Evolutionary conservation across 257 asterid genomes (phyloP), one percentile per base, ranked within the genome.

Genomic region (Solanum ossicruentum): DNA sequence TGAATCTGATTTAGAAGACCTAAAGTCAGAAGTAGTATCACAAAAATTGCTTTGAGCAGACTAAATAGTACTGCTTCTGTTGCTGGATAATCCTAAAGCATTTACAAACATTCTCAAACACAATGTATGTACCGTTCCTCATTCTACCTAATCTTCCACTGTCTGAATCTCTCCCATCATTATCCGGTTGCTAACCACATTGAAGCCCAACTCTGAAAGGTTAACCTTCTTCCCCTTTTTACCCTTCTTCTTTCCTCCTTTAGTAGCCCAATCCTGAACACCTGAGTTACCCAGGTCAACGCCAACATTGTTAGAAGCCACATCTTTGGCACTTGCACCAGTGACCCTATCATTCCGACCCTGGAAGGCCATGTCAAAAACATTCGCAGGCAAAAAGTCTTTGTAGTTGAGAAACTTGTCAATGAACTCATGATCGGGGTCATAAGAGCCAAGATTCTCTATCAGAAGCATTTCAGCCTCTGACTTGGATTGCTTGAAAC

Each of bases 131-230:
- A 94, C 97, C 89, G 4, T 49, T 83, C 66, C 86, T 86, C 78
- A 71, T 36, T 6, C 65, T 39, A 73, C 84, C 90, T 88, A 95
- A 75, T 95, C 98, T 47, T 97, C 98, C 18, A 91, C 75, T 0
- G 93, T 85, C 93, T 97, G 98, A 89, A 95, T 97, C 93, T 97
- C 99, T 39, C 99, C 99, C 98, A 89, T 97, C 99, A 97, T 95
- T 84, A 96, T 96, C 86, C 99, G 89, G 90, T 93, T 96, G 91
- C 99, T 94, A 80, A 96, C 98, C 71, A 95, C 98, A 45, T 92
- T 97, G 84, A 97, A 95, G 86, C 99, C 99, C 91, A 97, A 82
- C 66, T 94, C 95, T 8, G 97, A 89, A 45, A 97, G 89, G 84
- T 92, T 94, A 36, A 95, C 92, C 88, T 95, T 95, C 95, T 96